Percentiles rank a stretch among this genome's conserved stretches.
These are phyloP conservation scores for Trichoderma sp. DNA, from an alignment of 2,329 filamentous ascomycete species.

Conservation along the genomic window DNA sequence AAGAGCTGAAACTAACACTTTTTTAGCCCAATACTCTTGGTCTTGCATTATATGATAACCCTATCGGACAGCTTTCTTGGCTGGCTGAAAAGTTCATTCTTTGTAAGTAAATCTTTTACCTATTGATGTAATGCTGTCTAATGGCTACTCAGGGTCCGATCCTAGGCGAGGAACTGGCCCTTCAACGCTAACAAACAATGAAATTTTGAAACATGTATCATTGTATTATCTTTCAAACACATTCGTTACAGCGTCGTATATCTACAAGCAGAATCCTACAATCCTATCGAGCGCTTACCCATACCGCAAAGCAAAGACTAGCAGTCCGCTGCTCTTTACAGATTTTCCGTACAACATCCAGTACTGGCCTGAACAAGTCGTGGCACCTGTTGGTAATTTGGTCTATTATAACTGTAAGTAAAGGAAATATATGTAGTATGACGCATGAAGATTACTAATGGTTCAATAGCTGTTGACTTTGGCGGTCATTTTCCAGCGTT, in stretches of 20 bases:
- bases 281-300: conserved; percentile 20
- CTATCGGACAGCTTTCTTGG: conserved; percentile 49
- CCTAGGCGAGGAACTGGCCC: conserved; percentile 30
- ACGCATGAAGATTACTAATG: not conserved
- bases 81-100: conserved; percentile 46
- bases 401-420: conserved; percentile 29
- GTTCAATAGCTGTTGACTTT: conserved; percentile 19
- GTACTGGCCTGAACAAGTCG: conserved; percentile 30
- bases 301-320: conserved; percentile 29
- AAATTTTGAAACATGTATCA: conserved; percentile 33
- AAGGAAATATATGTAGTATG: not conserved
- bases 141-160: conserved; percentile 12
- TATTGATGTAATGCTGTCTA: not conserved
- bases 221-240: conserved; percentile 36
- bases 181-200: conserved; percentile 32
- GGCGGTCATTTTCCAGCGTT: conserved; percentile 29
- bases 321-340: conserved; percentile 32
- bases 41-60: conserved; percentile 47
- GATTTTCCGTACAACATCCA: conserved; percentile 33
- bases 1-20: not conserved
- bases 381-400: conserved; percentile 31
- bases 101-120: conserved; percentile 22
- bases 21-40: conserved; percentile 47
- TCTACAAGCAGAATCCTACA: conserved; percentile 30
- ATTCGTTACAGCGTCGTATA: conserved; percentile 33